Evolutionary conservation across 805 yeast genomes (phyloP), one percentile per base, ranked within the genome.

Genomic region (Wickerhamiella qilinensis): DNA sequence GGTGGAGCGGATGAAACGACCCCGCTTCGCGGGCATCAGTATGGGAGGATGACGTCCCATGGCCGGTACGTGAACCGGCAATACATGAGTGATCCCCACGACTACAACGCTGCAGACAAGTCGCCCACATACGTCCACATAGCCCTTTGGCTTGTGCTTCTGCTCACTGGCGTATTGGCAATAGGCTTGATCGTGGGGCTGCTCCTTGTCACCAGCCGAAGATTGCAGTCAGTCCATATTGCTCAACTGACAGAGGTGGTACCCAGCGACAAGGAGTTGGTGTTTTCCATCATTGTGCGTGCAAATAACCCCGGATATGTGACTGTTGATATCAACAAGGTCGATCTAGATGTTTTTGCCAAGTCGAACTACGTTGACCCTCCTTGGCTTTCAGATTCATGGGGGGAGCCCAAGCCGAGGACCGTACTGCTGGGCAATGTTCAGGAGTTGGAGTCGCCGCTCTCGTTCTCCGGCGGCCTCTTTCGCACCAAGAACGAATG

Each of bases 281-380:
- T 85, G 1, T 84, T 88, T 60, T 82, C 78, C 53, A 60, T 88
- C 48, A 69, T 72, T 2, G 71, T 84, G 18, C 78, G 74, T 42
- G 93, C 93, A 0, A 72, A 77, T 49, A 88, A 88, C 54, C 95
- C 95, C 0, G 94, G 96, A 0, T 69, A 86, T 58, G 64, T 85
- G 46, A 66, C 79, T 2, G 72, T 85, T 4, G 60, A 63, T 2
- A 64, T 86, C 2, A 62, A 64, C 31, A 71, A 73, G 12, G 76
- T 77, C 8, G 88, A 82, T 46, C 57, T 88, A 31, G 96, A 88
- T 54, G 64, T 88, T 2, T 88, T 88, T 63, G 96, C 63, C 2
- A 55, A 55, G 24, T 43, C 58, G 9, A 39, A 45, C 14, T 46
- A 49, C 36, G 45, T 44, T 14, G 32, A 24, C 12, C 25, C 11